phyloP scores from a whole-genome alignment of 208 protist species.

The Naegleria lovaniensis region DNA sequence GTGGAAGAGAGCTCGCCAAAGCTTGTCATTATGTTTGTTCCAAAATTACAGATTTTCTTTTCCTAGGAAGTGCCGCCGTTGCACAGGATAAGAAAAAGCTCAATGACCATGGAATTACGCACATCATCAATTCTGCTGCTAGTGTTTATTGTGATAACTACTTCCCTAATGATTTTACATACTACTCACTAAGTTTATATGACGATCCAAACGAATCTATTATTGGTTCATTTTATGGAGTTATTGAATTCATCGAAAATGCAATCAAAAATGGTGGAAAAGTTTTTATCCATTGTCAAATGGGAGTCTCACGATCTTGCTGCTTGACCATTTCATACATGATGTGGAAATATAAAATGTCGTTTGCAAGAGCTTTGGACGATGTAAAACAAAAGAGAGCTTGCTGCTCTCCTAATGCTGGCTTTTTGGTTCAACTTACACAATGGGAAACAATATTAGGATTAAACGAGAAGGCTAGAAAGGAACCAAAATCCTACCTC shows the following conservation, averaged over 20 bases:
- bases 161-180: neutral
- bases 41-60: neutral
- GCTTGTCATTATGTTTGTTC: neutral
- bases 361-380: neutral
- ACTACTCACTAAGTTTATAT: neutral
- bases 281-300: conserved; percentile 22
- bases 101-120: neutral
- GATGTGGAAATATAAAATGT: conserved; percentile 22
- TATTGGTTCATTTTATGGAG: neutral
- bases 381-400: conserved; percentile 14
- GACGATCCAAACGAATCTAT: neutral
- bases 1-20: neutral
- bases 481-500: neutral
- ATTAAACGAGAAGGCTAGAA: neutral
- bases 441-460: conserved; percentile 22
- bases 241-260: conserved; percentile 26
- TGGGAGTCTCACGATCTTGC: neutral
- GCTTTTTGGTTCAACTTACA: conserved; percentile 1
- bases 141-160: conserved; percentile 15
- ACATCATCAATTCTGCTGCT: neutral
- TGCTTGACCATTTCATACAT: conserved; percentile 1
- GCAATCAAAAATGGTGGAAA: conserved; percentile 27
- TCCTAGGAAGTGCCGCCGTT: neutral
- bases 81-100: neutral
- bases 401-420: conserved; percentile 13